Conservation (phyloP, 2,329 filamentous ascomycete species). For the Talaromyces verruculosus region DNA sequence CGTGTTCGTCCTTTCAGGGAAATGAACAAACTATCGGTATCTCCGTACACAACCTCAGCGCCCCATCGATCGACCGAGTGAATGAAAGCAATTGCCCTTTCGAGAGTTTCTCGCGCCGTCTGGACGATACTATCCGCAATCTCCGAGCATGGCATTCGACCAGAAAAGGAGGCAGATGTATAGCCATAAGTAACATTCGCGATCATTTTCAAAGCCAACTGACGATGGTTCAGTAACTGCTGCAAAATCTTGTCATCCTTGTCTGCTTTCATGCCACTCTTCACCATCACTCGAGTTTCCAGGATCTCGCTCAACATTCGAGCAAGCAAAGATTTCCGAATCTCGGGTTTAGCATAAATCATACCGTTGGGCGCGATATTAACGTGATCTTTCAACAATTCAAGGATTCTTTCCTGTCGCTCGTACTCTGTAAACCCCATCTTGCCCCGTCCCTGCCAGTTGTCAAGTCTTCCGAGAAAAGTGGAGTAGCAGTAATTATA, state of each 20-base stretch:
- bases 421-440: conserved; percentile 91
- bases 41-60: conserved; percentile 95
- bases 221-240: conserved; percentile 85
- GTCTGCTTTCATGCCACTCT: conserved; percentile 91
- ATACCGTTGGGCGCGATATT: conserved; percentile 95
- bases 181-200: conserved; percentile 99
- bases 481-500: conserved; percentile 99
- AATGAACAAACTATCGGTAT: conserved; percentile 93
- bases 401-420: conserved; percentile 71
- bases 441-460: conserved; percentile 89
- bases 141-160: conserved; percentile 95
- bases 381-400: conserved; percentile 77
- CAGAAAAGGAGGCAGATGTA: conserved; percentile 93
- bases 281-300: conserved; percentile 96
- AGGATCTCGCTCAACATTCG: conserved; percentile 97
- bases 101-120: conserved; percentile 88
- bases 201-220: conserved; percentile 89
- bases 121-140: conserved; percentile 98
- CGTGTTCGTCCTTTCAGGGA: conserved; percentile 82
- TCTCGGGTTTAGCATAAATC: conserved; percentile 83
- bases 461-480: conserved; percentile 79
- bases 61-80: conserved; percentile 85
- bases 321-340: conserved; percentile 85
- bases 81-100: conserved; percentile 88
- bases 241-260: conserved; percentile 85